Evolutionary conservation across 768 basidiomycete genomes (phyloP).

Genomic region (Ephemerocybe angulata): DNA sequence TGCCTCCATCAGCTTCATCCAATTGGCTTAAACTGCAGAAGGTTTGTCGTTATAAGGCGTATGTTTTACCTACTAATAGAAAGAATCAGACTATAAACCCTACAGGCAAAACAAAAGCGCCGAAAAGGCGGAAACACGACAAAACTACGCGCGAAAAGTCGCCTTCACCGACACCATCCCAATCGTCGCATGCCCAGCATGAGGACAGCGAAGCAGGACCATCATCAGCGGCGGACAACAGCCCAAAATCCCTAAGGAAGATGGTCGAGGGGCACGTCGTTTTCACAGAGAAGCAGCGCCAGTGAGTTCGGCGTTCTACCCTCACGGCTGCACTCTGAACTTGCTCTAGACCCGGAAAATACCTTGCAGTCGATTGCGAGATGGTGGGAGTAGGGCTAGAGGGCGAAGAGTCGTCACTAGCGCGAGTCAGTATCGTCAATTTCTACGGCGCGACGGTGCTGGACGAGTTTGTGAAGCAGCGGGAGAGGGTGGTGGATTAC

Average conservation of each 20-base stretch:
- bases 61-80: constrained; percentile 1
- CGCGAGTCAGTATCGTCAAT: constrained; percentile 88
- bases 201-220: neutral
- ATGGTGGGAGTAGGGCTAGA: constrained; percentile 95
- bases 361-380: constrained; percentile 90
- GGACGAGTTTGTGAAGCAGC: constrained; percentile 83
- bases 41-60: constrained; percentile 25
- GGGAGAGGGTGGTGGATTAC: constrained; percentile 89
- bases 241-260: constrained; percentile 39
- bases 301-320: constrained; percentile 33
- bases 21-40: constrained; percentile 60
- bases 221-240: constrained; percentile 44
- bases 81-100: constrained; percentile 11
- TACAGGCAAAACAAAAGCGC: constrained; percentile 5
- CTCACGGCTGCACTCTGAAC: neutral
- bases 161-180: neutral
- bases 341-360: constrained; percentile 56
- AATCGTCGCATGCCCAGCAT: neutral
- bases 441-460: constrained; percentile 75
- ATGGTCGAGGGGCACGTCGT: constrained; percentile 52
- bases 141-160: neutral
- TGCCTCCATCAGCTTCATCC: constrained; percentile 35
- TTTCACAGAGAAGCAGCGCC: constrained; percentile 36
- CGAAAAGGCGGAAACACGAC: constrained; percentile 10
- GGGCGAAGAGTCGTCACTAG: constrained; percentile 78